phyloP scores from a whole-genome alignment of 257 asterid genomes.

The Prunella vulgaris region DNA sequence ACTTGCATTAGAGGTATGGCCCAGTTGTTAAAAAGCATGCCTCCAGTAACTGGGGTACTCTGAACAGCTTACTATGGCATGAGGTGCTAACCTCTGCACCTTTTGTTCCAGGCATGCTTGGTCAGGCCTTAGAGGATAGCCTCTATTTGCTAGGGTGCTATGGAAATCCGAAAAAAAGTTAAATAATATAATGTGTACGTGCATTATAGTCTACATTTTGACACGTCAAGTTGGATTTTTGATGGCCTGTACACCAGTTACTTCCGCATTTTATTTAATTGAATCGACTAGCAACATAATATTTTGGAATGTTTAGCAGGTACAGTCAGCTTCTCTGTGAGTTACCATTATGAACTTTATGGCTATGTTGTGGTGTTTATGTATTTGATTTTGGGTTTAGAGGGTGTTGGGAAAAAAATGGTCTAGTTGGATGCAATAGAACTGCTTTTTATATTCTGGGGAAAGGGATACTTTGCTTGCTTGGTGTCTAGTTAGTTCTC shows the following conservation, averaged over 20 bases:
- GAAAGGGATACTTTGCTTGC: too few relatives aligned
- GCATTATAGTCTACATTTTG: not conserved
- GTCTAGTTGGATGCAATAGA: not conserved
- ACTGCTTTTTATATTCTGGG: too few relatives aligned
- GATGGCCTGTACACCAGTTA: not conserved
- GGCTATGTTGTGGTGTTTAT: too few relatives aligned
- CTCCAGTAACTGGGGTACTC: too few relatives aligned
- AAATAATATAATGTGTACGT: too few relatives aligned
- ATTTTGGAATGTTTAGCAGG: not conserved
- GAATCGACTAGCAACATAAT: not conserved
- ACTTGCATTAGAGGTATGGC: not conserved
- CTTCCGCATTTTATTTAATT: not conserved
- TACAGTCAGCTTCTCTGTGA: not conserved
- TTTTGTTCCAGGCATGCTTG: too few relatives aligned
- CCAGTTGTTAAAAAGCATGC: too few relatives aligned
- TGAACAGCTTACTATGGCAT: too few relatives aligned
- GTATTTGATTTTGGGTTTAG: too few relatives aligned
- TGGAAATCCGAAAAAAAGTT: not conserved
- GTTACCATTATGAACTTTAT: not conserved
- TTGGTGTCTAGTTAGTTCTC: not conserved
- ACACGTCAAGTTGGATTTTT: not conserved
- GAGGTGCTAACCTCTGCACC: too few relatives aligned
- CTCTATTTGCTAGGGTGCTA: not conserved
- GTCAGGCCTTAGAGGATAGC: too few relatives aligned
- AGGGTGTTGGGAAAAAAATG: not conserved